phyloP scores from a whole-genome alignment of 495 filamentous ascomycete species.

The Monascus purpureus region DNA sequence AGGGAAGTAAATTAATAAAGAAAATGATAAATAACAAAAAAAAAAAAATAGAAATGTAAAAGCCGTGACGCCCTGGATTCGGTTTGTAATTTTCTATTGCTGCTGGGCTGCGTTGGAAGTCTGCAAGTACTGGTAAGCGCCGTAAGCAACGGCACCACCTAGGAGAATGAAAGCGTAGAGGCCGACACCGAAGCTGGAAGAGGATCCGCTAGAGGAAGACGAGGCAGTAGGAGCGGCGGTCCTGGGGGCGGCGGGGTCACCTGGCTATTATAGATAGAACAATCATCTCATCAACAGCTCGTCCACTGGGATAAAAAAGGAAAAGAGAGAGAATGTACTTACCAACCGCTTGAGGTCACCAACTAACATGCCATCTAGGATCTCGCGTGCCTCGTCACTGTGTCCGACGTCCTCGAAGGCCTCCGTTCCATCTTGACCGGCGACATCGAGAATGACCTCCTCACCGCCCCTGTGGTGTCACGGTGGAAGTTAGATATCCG shows the following conservation, averaged over 20 bases:
- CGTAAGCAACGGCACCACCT: slow-evolving; percentile 65
- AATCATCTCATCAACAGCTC: too few relatives aligned
- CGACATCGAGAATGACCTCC: slow-evolving; percentile 94
- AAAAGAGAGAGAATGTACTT: slow-evolving; percentile 15
- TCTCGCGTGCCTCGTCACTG: slow-evolving; percentile 95
- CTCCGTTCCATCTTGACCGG: slow-evolving; percentile 91
- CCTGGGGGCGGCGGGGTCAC: slow-evolving; percentile 61
- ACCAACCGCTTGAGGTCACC: slow-evolving; percentile 80
- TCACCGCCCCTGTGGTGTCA: slow-evolving; percentile 69
- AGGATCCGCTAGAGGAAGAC: slow-evolving; percentile 28
- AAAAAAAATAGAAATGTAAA: slow-evolving; percentile 2
- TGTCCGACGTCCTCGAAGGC: slow-evolving; percentile 99
- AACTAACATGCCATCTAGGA: slow-evolving; percentile 66
- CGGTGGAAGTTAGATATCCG: too few relatives aligned
- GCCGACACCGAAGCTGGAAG: slow-evolving; percentile 53
- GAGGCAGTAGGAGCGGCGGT: slow-evolving; percentile 31
- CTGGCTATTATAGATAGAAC: slow-evolving; percentile 40
- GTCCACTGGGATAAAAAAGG: slow-evolving; percentile 3
- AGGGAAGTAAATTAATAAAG: too few relatives aligned
- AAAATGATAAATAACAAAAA: slow-evolving; percentile 1
- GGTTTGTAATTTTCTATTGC: neutral
- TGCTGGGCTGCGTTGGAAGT: slow-evolving; percentile 28
- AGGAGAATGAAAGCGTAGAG: slow-evolving; percentile 72
- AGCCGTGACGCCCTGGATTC: neutral
- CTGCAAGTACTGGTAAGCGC: slow-evolving; percentile 78